Evolutionary conservation across 1,139 yeast genomes (phyloP), one percentile per base, ranked within the genome.

Genomic region (Magnusiomyces clavatus): DNA sequence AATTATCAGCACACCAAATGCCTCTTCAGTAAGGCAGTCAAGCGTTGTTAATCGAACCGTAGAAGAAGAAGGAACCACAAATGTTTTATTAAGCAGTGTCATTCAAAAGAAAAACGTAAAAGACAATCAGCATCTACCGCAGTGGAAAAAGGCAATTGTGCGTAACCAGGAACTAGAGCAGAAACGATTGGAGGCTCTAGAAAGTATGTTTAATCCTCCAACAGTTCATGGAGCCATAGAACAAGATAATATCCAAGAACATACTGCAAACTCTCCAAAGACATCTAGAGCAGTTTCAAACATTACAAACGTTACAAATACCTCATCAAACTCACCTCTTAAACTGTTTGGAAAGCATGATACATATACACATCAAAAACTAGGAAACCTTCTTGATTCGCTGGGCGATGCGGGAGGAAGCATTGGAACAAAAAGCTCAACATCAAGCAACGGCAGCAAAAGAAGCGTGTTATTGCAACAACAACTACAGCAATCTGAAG

Each of bases 331-430:
- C 37, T 48, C 55, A 10, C 43, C 47, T 24, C 50, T 53, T 2
- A 53, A 53, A 35, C 52, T 53, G 10, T 53, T 53, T 31, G 45
- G 45, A 20, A 46, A 46, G 8, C 50, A 53, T 36, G 55, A 53
- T 29, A 50, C 55, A 6, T 53, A 49, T 45, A 53, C 55, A 11
- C 46, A 53, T 35, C 34, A 42, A 11, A 36, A 46, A 17, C 35
- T 53, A 13, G 53, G 48, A 20, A 46, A 48, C 40, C 16, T 53
- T 2, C 39, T 53, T 11, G 51, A 48, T 10, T 35, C 43, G 2
- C 10, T 53, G 43, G 6, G 20, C 19, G n/a, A 37, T 34, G 20
- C 46, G 38, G 8, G 43, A 46, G 44, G 43, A 41, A n/a, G 40
- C 31, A 24, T 24, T 5, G 31, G 31, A 24, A 24, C 31, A 4